Evolutionary conservation across 2,329 filamentous ascomycete species (phyloP).

Genomic region (Pezicula radicicola): DNA sequence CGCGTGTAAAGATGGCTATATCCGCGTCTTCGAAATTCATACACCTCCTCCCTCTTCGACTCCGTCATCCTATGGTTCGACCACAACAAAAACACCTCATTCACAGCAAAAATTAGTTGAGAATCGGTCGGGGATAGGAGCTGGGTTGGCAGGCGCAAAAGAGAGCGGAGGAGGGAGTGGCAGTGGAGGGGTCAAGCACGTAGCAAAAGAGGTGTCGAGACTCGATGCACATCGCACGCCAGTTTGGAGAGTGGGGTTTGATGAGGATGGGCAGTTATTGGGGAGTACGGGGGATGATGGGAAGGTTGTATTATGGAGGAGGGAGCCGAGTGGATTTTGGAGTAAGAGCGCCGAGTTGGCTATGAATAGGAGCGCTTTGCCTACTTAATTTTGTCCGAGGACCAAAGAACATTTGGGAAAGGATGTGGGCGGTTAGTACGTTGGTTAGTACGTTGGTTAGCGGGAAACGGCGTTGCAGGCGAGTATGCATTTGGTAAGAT

Average conservation of each 20-base stretch:
- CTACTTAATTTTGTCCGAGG: background rate
- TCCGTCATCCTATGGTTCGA: background rate
- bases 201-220: constrained; percentile 59
- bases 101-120: constrained; percentile 15
- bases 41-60: constrained; percentile 41
- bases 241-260: constrained; percentile 74
- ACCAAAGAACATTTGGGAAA: no score
- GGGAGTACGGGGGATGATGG: constrained; percentile 77
- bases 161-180: constrained; percentile 40
- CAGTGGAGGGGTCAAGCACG: constrained; percentile 64
- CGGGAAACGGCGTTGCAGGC: no score
- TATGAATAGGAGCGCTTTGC: constrained; percentile 16
- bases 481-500: no score
- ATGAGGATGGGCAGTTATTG: constrained; percentile 67
- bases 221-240: constrained; percentile 67
- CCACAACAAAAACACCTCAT: constrained; percentile 4
- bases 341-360: constrained; percentile 27
- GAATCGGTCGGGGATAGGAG: constrained; percentile 48
- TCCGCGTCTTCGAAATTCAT: constrained; percentile 82
- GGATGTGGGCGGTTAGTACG: no score
- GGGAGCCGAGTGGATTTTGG: constrained; percentile 33
- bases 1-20: constrained; percentile 85
- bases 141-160: constrained; percentile 43
- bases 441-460: no score
- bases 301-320: constrained; percentile 58